Conservation (phyloP, 164 flowering plant genomes). For the Protea cynaroides region DNA sequence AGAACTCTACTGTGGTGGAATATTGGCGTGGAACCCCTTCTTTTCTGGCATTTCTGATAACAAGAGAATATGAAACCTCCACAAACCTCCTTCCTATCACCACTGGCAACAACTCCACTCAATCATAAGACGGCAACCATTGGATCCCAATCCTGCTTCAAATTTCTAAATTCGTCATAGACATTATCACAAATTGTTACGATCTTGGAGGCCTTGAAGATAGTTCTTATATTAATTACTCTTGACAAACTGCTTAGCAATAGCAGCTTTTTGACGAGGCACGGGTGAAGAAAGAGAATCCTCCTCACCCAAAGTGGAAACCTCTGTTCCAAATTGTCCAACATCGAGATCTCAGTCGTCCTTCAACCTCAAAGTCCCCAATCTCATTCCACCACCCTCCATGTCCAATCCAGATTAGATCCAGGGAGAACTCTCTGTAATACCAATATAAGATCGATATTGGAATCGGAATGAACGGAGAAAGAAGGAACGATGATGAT, state of each 20-base stretch:
- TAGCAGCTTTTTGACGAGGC: slow-evolving; percentile 59
- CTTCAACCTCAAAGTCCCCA: slow-evolving; percentile 37
- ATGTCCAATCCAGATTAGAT: slow-evolving; percentile 13
- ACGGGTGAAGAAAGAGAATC: slow-evolving; percentile 59
- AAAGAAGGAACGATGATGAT: not conserved
- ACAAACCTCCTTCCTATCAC: slow-evolving; percentile 29
- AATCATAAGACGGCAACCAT: not conserved
- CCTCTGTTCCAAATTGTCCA: slow-evolving; percentile 14
- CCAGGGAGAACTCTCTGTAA: too few relatives aligned
- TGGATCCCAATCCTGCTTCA: slow-evolving; percentile 22
- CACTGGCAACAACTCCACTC: not conserved
- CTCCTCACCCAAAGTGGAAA: slow-evolving; percentile 28
- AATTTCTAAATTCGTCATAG: slow-evolving; percentile 24
- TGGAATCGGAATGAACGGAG: too few relatives aligned
- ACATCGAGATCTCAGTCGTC: slow-evolving; percentile 30
- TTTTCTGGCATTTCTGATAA: too few relatives aligned
- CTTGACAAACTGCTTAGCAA: slow-evolving; percentile 73
- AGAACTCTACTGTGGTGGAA: too few relatives aligned
- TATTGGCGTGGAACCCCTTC: too few relatives aligned
- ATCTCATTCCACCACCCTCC: slow-evolving; percentile 38
- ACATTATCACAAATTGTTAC: slow-evolving; percentile 31
- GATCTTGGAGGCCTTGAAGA: slow-evolving; percentile 64
- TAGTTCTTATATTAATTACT: slow-evolving; percentile 67
- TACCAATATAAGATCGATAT: not conserved
- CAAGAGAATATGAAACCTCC: slow-evolving; percentile 70